Conservation (phyloP, 345 rosid species). For the Arabis hirsuta region DNA sequence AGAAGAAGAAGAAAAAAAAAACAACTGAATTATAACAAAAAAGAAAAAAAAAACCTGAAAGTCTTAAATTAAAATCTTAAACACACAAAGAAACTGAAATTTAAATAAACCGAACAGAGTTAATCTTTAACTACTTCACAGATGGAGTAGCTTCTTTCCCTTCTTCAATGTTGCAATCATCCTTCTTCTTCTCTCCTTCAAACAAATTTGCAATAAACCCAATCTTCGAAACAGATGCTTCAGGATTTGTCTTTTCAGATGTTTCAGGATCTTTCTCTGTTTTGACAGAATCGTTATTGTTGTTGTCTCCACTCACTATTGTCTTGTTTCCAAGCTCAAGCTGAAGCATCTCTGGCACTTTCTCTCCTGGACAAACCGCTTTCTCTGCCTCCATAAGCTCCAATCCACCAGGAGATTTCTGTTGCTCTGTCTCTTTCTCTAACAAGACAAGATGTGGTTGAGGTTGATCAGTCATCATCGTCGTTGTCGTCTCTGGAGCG, state of each 20-base stretch:
- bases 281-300: not conserved
- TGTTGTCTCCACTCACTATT: slow-evolving; percentile 23
- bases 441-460: slow-evolving; percentile 32
- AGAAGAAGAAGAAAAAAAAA: too few relatives aligned
- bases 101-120: not conserved
- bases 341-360: slow-evolving; percentile 40
- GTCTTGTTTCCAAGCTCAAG: slow-evolving; percentile 45
- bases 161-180: slow-evolving; percentile 16
- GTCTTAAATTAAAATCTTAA: too few relatives aligned
- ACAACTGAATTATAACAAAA: too few relatives aligned
- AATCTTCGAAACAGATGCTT: slow-evolving; percentile 13
- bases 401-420: slow-evolving; percentile 39
- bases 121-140: slow-evolving; percentile 5
- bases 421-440: slow-evolving; percentile 34
- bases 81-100: too few relatives aligned
- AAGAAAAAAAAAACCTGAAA: too few relatives aligned
- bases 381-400: slow-evolving; percentile 17
- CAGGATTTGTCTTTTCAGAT: too few relatives aligned
- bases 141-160: slow-evolving; percentile 27
- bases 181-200: slow-evolving; percentile 27
- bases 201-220: slow-evolving; percentile 32
- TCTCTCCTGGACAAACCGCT: slow-evolving; percentile 32
- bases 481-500: slow-evolving; percentile 21
- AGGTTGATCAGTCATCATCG: slow-evolving; percentile 29
- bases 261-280: not conserved